Conservation (phyloP, 202 grass and related monocot species). For the Bolboschoenoplectus hybrid region DNA sequence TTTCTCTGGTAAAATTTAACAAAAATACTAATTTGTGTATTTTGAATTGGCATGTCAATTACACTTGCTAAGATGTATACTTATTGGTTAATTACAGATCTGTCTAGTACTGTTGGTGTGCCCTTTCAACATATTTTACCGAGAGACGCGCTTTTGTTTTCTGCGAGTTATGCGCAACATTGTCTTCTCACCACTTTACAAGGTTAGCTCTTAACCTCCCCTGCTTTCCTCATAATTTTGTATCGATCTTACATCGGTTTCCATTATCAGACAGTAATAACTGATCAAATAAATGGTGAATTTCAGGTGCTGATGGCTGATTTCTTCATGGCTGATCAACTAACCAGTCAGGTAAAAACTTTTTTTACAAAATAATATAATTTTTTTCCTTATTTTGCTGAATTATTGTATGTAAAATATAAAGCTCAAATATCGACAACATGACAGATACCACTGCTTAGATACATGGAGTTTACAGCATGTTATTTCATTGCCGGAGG, state of each 20-base stretch:
- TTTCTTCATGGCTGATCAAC: constrained; percentile 98
- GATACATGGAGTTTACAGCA: constrained; percentile 78
- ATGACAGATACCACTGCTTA: constrained; percentile 72
- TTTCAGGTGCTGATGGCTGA: constrained; percentile 83
- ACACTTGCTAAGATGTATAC: background rate
- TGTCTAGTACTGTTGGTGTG: constrained; percentile 56
- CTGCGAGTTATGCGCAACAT: constrained; percentile 85
- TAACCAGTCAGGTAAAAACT: constrained; percentile 85
- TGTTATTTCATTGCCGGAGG: constrained; percentile 91
- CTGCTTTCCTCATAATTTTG: background rate
- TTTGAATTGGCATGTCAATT: background rate
- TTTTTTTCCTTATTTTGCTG: too few species aligned
- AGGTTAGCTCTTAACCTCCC: constrained; percentile 36
- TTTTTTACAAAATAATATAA: background rate
- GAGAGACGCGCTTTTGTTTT: constrained; percentile 78
- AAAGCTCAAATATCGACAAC: background rate
- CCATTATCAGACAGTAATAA: background rate
- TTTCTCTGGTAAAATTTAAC: background rate
- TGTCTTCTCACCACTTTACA: constrained; percentile 81
- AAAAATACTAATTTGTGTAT: background rate
- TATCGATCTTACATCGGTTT: background rate
- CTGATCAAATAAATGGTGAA: background rate
- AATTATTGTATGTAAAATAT: background rate
- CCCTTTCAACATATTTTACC: constrained; percentile 86
- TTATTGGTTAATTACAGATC: constrained; percentile 51